Conservation (phyloP, 441 rosid genomes). For the Melianthus villosus region DNA sequence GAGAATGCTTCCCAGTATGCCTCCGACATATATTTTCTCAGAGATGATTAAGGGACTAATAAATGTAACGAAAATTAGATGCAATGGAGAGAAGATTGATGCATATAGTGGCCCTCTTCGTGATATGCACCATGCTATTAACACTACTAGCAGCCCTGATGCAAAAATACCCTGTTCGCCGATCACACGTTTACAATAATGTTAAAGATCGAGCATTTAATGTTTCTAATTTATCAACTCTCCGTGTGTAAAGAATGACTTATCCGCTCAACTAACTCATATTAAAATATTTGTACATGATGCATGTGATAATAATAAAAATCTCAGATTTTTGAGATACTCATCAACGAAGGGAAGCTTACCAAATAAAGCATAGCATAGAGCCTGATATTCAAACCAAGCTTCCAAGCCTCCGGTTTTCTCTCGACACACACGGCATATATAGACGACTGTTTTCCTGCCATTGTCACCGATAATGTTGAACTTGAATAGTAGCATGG, state of each 20-base stretch:
- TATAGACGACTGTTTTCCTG: constrained; percentile 8
- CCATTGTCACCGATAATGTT: constrained; percentile 12
- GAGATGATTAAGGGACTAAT: neutral
- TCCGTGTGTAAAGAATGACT: too few relatives aligned
- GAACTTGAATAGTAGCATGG: constrained; percentile 11
- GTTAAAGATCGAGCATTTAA: too few relatives aligned
- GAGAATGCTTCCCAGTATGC: neutral
- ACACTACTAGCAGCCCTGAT: neutral
- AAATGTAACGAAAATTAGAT: neutral
- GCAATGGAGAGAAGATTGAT: neutral
- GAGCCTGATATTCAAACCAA: constrained; percentile 17
- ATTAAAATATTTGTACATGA: too few relatives aligned
- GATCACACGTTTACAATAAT: too few relatives aligned
- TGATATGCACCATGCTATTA: neutral
- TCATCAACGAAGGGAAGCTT: too few relatives aligned
- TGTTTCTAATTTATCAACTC: too few relatives aligned
- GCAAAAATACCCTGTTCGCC: neutral
- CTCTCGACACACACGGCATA: constrained; percentile 12
- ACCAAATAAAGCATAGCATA: constrained; percentile 11
- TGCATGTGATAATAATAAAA: too few relatives aligned
- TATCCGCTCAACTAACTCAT: too few relatives aligned
- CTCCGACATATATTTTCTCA: neutral
- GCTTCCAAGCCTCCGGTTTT: constrained; percentile 14
- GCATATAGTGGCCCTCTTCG: neutral
- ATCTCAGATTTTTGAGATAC: too few relatives aligned